These are phyloP conservation scores for Globisporangium parvum DNA, from an alignment of 352 stramenopile genomes.

Conservation along the genomic window DNA sequence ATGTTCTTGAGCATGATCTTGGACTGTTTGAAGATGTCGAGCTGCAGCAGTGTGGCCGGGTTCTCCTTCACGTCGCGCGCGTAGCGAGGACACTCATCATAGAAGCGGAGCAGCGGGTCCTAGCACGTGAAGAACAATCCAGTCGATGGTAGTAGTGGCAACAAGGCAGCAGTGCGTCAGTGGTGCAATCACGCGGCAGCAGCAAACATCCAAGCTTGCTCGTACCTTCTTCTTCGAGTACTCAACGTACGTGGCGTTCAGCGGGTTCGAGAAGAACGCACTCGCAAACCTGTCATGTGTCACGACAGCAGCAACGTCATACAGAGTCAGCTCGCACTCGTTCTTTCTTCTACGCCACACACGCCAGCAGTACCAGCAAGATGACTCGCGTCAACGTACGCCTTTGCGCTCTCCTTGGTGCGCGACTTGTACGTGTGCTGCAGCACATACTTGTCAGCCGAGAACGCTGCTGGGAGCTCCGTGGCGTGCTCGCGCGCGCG, in stretches of 20 bases:
- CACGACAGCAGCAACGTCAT: not conserved
- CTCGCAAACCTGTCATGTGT: slow-evolving; percentile 31
- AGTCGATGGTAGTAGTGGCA: not conserved
- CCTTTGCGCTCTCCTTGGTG: slow-evolving; percentile 45
- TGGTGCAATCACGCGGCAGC: not conserved
- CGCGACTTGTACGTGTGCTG: slow-evolving; percentile 55
- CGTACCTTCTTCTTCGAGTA: slow-evolving; percentile 25
- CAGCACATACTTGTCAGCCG: slow-evolving; percentile 29
- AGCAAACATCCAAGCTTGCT: not conserved
- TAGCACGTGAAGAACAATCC: slow-evolving; percentile 2
- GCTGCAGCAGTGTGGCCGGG: slow-evolving; percentile 21
- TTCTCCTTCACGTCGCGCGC: slow-evolving; percentile 41
- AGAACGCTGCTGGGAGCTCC: slow-evolving; percentile 19
- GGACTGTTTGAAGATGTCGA: slow-evolving; percentile 25
- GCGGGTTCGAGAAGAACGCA: slow-evolving; percentile 47
- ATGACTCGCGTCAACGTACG: slow-evolving; percentile 21
- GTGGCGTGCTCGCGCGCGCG: slow-evolving; percentile 22
- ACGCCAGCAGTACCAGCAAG: not conserved
- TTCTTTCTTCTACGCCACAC: not conserved
- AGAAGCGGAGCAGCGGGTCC: slow-evolving; percentile 57
- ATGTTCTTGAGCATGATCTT: slow-evolving; percentile 18
- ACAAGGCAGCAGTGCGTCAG: not conserved
- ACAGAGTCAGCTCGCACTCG: not conserved
- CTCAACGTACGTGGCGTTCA: slow-evolving; percentile 39
- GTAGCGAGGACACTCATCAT: slow-evolving; percentile 52